These are phyloP conservation scores for Nicotiana knightiana DNA, from an alignment of 257 asterid species.

Conservation along the genomic window DNA sequence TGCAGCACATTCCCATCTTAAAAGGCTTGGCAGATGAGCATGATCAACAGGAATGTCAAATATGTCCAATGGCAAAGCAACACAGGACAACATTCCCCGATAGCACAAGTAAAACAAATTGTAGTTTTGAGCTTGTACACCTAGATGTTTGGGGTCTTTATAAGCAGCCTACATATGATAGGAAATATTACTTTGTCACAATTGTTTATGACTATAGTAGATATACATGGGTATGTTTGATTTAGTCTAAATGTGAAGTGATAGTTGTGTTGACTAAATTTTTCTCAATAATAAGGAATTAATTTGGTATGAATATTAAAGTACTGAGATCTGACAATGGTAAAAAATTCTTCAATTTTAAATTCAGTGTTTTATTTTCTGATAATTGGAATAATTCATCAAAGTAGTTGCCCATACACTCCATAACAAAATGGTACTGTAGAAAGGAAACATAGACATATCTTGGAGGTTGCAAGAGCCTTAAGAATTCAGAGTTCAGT, in stretches of 20 bases:
- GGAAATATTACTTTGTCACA: not conserved
- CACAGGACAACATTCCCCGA: too few species aligned
- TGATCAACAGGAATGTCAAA: not conserved
- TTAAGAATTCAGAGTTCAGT: too few species aligned
- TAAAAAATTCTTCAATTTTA: too few species aligned
- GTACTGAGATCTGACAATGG: not conserved
- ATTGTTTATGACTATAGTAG: not conserved
- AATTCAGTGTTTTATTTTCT: not conserved
- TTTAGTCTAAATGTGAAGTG: not conserved
- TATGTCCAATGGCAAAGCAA: too few species aligned
- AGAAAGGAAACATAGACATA: too few species aligned
- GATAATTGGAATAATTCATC: not conserved
- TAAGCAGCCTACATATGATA: not conserved
- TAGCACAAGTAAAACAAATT: too few species aligned
- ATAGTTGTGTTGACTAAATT: too few species aligned
- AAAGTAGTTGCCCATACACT: not conserved
- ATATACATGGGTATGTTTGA: too few species aligned
- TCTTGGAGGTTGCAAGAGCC: too few species aligned
- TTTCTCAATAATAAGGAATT: too few species aligned
- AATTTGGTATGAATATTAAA: too few species aligned
- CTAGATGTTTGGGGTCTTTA: not conserved
- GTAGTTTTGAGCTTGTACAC: not conserved
- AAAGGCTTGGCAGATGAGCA: too few species aligned
- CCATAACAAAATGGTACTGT: not conserved
- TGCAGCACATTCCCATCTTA: not conserved